Base-by-base conservation (phyloP, 495 filamentous ascomycete genomes). In the Geopyxis carbonaria region DNA sequence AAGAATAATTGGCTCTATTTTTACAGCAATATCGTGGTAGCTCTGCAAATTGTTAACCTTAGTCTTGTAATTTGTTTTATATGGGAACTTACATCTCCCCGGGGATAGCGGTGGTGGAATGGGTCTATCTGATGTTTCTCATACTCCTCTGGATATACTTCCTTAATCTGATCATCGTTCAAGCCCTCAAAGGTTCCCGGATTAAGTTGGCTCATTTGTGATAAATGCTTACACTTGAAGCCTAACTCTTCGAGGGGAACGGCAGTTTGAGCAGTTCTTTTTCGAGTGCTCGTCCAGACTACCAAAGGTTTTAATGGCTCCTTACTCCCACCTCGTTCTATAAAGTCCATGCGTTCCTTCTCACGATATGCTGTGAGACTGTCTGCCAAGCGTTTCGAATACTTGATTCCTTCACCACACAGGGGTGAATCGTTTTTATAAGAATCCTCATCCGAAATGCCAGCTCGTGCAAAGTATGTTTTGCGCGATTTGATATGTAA, bases 1-100 rank as follows among this genome's bases (percentile, higher is more conserved):
- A 7, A 99, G 71, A 57, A 99, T 99, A 44, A 99, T 89, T 6
- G 91, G 91, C 59, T 99, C 91, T n/a, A 95, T 73, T 15, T 91
- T 80, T 40, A 95, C 89, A 18, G 91, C 91, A 27, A 99, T 72
- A 55, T 99, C 89, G 58, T 99, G 89, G 57, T 99, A 99, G 16
- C 87, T 95, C 83, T 86, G 42, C 29, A 31, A 15, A 28, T 22
- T 28, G 41, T 22, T 25, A 27, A 39, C 11, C 19, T 22, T 6
- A 22, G 14, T 22, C 10, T 18, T 13, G 30, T 14, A 29, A 5
- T 36, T 29, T 4, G 19, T 27, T 11, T n/a, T 27, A 31, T 7
- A 16, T 10, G 14, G 6, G 14, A 14, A 43, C 69, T 53, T 65
- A 86, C 85, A 67, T 99, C 89, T 29, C 87, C 89, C 34, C 89